These are phyloP conservation scores for Beauveria caledonica DNA, from an alignment of 2,329 filamentous ascomycete species.

Conservation along the genomic window DNA sequence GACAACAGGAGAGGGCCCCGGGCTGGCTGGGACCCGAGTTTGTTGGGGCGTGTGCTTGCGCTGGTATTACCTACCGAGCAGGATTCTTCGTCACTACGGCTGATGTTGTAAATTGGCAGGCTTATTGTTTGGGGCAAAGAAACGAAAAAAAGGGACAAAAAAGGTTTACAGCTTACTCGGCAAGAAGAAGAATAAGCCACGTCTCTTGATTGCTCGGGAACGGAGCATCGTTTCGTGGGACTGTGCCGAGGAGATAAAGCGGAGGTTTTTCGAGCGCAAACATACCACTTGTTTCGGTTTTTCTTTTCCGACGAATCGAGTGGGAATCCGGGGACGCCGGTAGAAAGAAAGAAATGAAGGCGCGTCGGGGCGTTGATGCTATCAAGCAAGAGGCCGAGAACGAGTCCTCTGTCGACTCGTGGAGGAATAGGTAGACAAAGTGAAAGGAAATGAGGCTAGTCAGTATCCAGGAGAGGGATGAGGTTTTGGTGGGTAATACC, in stretches of 20 bases:
- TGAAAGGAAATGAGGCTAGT: too few species aligned
- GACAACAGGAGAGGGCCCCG: not conserved
- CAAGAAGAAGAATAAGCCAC: not conserved
- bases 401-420: not conserved
- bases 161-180: not conserved
- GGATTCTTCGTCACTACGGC: not conserved
- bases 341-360: not conserved
- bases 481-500: not conserved
- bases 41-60: not conserved
- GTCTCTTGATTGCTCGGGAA: not conserved
- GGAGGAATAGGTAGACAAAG: not conserved
- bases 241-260: not conserved
- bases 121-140: too few species aligned
- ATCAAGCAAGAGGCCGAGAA: not conserved
- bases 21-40: not conserved
- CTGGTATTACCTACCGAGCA: not conserved
- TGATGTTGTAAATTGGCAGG: too few species aligned
- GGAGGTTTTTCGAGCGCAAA: too few species aligned
- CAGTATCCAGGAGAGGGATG: too few species aligned
- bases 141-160: too few species aligned
- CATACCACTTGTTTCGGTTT: not conserved
- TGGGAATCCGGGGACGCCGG: not conserved
- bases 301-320: not conserved
- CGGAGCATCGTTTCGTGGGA: too few species aligned
- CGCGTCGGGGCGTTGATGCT: slow-evolving; percentile 3